A percentile compares a stretch with the other conserved stretches of the same genome.
Conservation (phyloP, 78 protist genomes). For the Dictyostelium citrinum region DNA sequence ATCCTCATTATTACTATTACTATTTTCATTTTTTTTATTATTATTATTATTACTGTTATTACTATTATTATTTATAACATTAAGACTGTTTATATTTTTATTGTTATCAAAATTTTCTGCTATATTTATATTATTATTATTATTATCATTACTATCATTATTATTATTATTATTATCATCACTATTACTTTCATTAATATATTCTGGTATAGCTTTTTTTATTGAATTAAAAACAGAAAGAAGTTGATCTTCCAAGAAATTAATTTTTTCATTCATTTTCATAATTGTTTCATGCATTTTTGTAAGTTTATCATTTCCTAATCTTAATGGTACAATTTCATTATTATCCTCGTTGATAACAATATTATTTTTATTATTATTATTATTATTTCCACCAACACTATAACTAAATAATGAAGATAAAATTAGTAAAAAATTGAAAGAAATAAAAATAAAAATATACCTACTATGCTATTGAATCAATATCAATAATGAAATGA, state of each 20-base stretch:
- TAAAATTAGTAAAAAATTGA: neutral
- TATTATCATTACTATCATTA: no score
- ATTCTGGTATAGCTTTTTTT: neutral
- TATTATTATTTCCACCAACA: neutral
- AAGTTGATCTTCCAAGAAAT: neutral
- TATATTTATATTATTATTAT: neutral
- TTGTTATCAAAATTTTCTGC: no score
- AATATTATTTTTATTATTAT: neutral
- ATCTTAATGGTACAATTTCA: neutral
- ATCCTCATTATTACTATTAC: no score
- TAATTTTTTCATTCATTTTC: neutral
- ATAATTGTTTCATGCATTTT: neutral
- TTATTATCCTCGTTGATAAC: neutral
- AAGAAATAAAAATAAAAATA: no score
- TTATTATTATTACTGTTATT: no score
- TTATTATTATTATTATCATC: no score
- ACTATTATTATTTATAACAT: no score
- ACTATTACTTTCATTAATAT: neutral
- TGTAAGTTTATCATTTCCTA: neutral
- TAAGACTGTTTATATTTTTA: no score
- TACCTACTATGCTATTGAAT: neutral
- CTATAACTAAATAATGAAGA: neutral
- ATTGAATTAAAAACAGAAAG: neutral
- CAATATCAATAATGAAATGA: neutral
- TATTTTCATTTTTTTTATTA: no score